Percentiles rank a stretch among this genome's conserved stretches.
phyloP scores from a whole-genome alignment of 371 early-diverging fungal species.

The Neoconidiobolus thromboides region DNA sequence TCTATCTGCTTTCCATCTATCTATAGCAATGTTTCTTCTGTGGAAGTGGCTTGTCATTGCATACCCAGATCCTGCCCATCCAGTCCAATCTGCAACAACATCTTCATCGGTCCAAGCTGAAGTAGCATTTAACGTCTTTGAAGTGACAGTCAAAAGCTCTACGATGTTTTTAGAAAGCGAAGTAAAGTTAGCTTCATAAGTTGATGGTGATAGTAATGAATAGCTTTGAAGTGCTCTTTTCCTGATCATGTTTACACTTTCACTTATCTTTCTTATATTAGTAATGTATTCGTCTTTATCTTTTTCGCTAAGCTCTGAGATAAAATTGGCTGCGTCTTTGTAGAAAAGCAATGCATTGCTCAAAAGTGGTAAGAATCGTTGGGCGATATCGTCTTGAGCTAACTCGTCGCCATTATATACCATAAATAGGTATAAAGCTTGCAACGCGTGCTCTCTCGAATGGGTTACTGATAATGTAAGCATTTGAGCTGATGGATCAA shows the following conservation, averaged over 20 bases:
- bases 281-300: not conserved
- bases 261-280: not conserved
- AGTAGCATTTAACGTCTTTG: not conserved
- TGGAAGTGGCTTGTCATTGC: constrained; percentile 4
- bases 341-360: not conserved
- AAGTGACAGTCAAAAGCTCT: not conserved
- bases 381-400: not conserved
- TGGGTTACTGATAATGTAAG: not conserved
- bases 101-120: constrained; percentile 3
- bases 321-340: not conserved
- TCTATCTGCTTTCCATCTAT: not conserved
- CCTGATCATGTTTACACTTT: constrained; percentile 2
- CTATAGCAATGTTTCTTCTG: not conserved
- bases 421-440: constrained; percentile 1
- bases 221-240: constrained; percentile 4
- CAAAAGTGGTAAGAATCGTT: not conserved
- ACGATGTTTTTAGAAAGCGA: not conserved
- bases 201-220: not conserved
- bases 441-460: not conserved
- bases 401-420: not conserved
- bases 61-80: constrained; percentile 3
- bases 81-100: constrained; percentile 4
- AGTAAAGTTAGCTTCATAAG: not conserved
- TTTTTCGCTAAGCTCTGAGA: not conserved
- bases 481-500: constrained; percentile 1